Evolutionary conservation across 768 basidiomycete genomes (phyloP), one percentile per base, ranked within the genome.

Genomic region (Russula foetens): DNA sequence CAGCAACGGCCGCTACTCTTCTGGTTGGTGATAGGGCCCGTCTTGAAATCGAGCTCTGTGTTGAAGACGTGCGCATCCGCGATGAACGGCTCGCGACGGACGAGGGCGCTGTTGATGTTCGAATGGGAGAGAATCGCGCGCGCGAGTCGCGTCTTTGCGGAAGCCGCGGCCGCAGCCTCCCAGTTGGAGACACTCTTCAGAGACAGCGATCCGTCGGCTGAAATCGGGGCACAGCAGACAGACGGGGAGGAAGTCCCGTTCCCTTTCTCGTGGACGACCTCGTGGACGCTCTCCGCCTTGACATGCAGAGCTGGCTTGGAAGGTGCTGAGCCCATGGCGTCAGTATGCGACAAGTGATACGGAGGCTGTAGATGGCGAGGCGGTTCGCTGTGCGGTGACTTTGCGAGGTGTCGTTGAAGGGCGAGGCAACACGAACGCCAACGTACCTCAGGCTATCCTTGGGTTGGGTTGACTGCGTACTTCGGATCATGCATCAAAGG

Each of bases 1-100:
- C 96, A 98, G 76, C 95, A 98, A 49, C 95, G 78, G 0, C 95
- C 95, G 59, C 86, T 90, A 69, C 80, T 84, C 75, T 85, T 88
- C 81, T 96, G 93, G 73, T 88, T 82, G 14, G 92, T 94, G 64
- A 94, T 76, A 11, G 92, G 92, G 2, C 80, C 82, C 1, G 92
- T 85, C 77, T 90, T 88, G 75, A 88, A 87, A 56, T 86, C 86
- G 23, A 97, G 69, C 63, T 83, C 77, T 66, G 84, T 79, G 72
- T 93, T 95, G 79, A 95, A 97, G 54, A 95, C 79, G 71, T 91
- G 88, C 47, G 78, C 73, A 69, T 90, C 86, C 3, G 80, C 75
- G 58, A 91, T 77, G 61, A 71, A 70, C 1, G 88, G 81, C 7
- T 79, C 69, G 50, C 91, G 85, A 39, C 82, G 81, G n/a, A 77